Percentiles rank a stretch among this genome's conserved stretches.
phyloP scores from a whole-genome alignment of 2,329 filamentous ascomycete genomes.

The Cercospora canescens region DNA sequence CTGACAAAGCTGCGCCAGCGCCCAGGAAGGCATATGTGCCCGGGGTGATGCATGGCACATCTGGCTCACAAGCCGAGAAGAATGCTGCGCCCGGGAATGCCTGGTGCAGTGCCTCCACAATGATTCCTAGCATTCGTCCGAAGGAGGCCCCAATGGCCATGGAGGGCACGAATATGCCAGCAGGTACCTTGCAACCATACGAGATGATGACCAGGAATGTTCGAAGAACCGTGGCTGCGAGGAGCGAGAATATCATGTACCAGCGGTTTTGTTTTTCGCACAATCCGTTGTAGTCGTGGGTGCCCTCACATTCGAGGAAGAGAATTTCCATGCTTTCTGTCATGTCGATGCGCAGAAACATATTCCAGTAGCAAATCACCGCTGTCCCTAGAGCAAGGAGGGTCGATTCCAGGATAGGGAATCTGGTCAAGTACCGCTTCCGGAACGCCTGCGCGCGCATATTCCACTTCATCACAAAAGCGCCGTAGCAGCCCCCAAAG shows the following conservation, averaged over 20 bases:
- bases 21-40: conserved; percentile 96
- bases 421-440: conserved; percentile 84
- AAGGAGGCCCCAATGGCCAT: conserved; percentile 98
- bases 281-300: conserved; percentile 83
- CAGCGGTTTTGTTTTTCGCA: conserved; percentile 78
- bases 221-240: conserved; percentile 77
- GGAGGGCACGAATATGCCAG: conserved; percentile 95
- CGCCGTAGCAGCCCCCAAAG: conserved; percentile 93
- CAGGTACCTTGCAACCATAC: conserved; percentile 96
- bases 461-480: conserved; percentile 98
- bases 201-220: conserved; percentile 88
- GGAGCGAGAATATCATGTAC: conserved; percentile 75
- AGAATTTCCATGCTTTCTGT: conserved; percentile 99
- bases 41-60: conserved; percentile 93
- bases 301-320: conserved; percentile 89
- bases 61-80: conserved; percentile 84
- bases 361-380: conserved; percentile 94
- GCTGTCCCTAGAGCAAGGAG: conserved; percentile 81
- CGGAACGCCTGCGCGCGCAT: conserved; percentile 86
- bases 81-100: conserved; percentile 78
- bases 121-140: conserved; percentile 88
- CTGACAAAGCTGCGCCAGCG: conserved; percentile 84
- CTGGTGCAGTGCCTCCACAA: conserved; percentile 87
- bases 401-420: conserved; percentile 84
- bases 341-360: conserved; percentile 95